phyloP scores from a whole-genome alignment of 2,329 filamentous ascomycete species.

The Paraphoma chrysanthemicola region DNA sequence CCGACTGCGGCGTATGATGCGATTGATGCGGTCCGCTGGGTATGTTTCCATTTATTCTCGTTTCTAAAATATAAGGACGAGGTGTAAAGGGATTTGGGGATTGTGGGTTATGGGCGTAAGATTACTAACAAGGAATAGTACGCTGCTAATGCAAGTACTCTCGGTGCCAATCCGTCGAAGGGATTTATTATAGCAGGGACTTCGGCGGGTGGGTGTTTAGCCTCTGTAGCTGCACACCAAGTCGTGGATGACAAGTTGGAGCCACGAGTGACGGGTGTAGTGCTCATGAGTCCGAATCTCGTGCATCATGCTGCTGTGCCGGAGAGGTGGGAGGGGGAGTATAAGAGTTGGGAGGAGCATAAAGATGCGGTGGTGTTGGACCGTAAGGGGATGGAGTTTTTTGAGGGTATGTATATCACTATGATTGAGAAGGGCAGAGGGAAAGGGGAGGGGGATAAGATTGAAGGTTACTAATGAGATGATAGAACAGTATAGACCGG shows the following conservation, averaged over 20 bases:
- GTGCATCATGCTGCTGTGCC: constrained; percentile 19
- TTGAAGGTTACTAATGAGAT: not conserved
- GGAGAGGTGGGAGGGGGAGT: constrained; percentile 16
- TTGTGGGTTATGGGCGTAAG: not conserved
- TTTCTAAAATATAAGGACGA: too few species aligned
- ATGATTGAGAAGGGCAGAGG: not conserved
- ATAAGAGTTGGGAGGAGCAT: constrained; percentile 20
- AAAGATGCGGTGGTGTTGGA: constrained; percentile 22
- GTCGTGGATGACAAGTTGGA: constrained; percentile 2
- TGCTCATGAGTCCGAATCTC: constrained; percentile 13
- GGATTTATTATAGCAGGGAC: not conserved
- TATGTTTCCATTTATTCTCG: not conserved
- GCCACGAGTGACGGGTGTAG: constrained; percentile 22
- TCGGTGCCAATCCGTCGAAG: not conserved
- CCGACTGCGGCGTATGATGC: constrained; percentile 13
- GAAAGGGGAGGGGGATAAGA: not conserved
- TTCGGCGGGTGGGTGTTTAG: not conserved
- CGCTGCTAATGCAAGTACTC: not conserved
- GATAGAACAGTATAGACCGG: constrained; percentile 36
- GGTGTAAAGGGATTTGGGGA: too few species aligned
- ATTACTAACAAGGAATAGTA: not conserved
- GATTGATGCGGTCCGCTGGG: not conserved
- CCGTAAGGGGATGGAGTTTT: constrained; percentile 10
- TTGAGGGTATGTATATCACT: constrained; percentile 11
- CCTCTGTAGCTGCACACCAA: not conserved